Percentiles rank a stretch among this genome's conserved stretches.
These are phyloP conservation scores for Leccinum angustisporum DNA, from an alignment of 1,284 basidiomycete species.

Conservation along the genomic window DNA sequence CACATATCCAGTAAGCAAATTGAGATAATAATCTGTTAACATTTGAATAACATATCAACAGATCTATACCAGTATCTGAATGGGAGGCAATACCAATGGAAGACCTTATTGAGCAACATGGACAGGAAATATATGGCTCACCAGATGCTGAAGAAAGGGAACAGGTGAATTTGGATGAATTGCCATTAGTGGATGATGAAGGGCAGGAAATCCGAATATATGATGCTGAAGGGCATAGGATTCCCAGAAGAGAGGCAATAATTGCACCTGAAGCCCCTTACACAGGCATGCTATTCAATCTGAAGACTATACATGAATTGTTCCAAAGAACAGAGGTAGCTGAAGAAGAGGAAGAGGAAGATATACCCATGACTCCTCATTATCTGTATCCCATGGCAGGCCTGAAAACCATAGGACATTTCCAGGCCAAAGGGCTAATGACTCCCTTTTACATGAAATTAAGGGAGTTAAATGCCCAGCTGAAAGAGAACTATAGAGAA, in stretches of 20 bases:
- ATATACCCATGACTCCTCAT: not conserved
- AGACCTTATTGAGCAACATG: not conserved
- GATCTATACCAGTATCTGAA: not conserved
- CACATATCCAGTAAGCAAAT: slow-evolving; percentile 5
- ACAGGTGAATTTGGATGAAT: not conserved
- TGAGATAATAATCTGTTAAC: not conserved
- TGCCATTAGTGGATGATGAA: not conserved
- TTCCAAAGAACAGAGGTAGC: not conserved
- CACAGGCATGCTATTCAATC: slow-evolving; percentile 4
- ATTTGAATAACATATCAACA: not conserved
- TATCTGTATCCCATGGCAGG: slow-evolving; percentile 8
- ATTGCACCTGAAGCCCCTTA: not conserved
- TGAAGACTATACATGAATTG: not conserved
- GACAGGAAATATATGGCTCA: not conserved
- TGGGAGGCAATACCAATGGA: not conserved
- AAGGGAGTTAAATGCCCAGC: not conserved
- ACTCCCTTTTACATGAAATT: not conserved
- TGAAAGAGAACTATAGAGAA: not conserved
- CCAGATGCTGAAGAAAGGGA: not conserved
- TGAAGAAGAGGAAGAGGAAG: not conserved
- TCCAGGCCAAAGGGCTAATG: slow-evolving; percentile 4
- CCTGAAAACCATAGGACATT: not conserved
- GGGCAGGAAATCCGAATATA: not conserved
- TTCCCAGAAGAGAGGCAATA: not conserved
- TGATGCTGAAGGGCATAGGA: not conserved